Evolutionary conservation across 352 stramenopile species (phyloP).

Genomic region (Globisporangium canariense): DNA sequence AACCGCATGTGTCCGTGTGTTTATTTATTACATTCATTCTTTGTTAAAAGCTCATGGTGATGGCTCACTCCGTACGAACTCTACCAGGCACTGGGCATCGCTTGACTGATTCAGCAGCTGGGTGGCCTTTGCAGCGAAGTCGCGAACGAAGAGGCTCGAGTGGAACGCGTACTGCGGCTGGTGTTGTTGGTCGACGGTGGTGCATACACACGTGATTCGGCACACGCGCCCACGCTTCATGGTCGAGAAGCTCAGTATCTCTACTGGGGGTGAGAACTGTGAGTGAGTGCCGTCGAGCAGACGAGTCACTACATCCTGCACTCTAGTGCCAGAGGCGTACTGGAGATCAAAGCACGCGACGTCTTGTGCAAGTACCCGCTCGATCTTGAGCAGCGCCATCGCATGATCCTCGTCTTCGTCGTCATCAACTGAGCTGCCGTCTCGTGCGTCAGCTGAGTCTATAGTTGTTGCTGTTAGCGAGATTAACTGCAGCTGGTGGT

Average conservation of each 20-base stretch:
- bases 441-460: background rate
- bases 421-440: background rate
- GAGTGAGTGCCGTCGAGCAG: slow-evolving; percentile 27
- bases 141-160: slow-evolving; percentile 28
- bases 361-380: slow-evolving; percentile 20
- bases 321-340: slow-evolving; percentile 27
- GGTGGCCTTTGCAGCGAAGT: slow-evolving; percentile 20
- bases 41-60: background rate
- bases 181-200: background rate
- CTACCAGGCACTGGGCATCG: background rate
- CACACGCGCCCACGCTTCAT: slow-evolving; percentile 23
- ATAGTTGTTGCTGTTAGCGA: background rate
- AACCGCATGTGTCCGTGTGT: background rate
- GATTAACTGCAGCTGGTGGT: slow-evolving; percentile 37
- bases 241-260: slow-evolving; percentile 58
- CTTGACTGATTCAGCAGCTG: slow-evolving; percentile 4
- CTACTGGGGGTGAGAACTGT: slow-evolving; percentile 9
- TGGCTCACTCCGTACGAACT: slow-evolving; percentile 7
- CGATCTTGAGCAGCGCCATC: slow-evolving; percentile 10
- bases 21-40: background rate
- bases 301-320: slow-evolving; percentile 25
- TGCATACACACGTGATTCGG: slow-evolving; percentile 34
- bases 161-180: slow-evolving; percentile 13
- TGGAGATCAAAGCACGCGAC: slow-evolving; percentile 41
- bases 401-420: background rate